Evolutionary conservation across 2,329 filamentous ascomycete genomes (phyloP).

Genomic region (Xylaria digitata): DNA sequence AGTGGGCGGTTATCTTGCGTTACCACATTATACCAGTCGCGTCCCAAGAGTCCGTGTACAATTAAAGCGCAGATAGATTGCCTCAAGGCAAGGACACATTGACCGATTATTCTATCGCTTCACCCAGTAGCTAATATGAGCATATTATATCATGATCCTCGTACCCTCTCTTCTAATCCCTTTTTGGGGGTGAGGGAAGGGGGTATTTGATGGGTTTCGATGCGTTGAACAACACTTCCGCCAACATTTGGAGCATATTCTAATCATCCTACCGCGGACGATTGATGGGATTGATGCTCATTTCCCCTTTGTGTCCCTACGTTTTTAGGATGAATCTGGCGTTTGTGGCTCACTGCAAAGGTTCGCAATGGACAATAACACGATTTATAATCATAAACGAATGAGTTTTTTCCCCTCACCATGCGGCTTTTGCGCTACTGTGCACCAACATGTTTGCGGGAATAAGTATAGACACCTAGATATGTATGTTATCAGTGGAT

Average conservation of each 20-base stretch:
- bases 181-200: too few species aligned
- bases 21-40: constrained; percentile 35
- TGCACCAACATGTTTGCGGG: background rate
- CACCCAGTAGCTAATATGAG: constrained; percentile 44
- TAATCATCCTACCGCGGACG: background rate
- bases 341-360: too few species aligned
- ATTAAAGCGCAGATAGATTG: constrained; percentile 47
- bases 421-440: background rate
- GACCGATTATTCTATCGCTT: constrained; percentile 35
- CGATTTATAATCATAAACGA: too few species aligned
- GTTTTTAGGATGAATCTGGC: too few species aligned
- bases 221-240: too few species aligned
- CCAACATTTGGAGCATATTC: background rate
- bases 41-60: constrained; percentile 43
- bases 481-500: too few species aligned
- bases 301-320: too few species aligned
- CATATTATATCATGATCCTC: constrained; percentile 42
- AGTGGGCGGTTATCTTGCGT: constrained; percentile 30
- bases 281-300: too few species aligned
- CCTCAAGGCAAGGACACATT: constrained; percentile 44
- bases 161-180: background rate
- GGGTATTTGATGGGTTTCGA: background rate
- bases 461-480: too few species aligned
- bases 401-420: too few species aligned
- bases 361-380: too few species aligned